Conservation (phyloP, 2,329 filamentous ascomycete species). For the Beauveria varroae region DNA sequence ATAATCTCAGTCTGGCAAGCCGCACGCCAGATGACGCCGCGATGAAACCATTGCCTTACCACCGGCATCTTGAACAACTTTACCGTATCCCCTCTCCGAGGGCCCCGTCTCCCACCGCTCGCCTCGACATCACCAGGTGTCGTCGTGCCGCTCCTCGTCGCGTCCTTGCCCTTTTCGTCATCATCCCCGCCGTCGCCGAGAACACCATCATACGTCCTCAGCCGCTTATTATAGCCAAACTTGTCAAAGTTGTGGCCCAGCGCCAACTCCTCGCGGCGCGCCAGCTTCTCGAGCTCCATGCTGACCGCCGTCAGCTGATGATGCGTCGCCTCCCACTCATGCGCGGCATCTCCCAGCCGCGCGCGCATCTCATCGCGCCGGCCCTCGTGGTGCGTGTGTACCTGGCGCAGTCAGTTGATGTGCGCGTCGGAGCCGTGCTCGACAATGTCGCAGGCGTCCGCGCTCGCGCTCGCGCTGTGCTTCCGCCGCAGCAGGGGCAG, state of each 20-base stretch:
- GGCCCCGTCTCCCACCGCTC: slow-evolving; percentile 21
- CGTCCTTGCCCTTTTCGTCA: slow-evolving; percentile 13
- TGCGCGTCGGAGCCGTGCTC: slow-evolving; percentile 47
- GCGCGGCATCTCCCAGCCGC: slow-evolving; percentile 42
- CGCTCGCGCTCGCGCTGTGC: slow-evolving; percentile 26
- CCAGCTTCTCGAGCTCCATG: slow-evolving; percentile 45
- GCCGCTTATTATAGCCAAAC: slow-evolving; percentile 53
- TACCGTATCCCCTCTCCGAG: slow-evolving; percentile 32
- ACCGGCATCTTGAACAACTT: slow-evolving; percentile 52
- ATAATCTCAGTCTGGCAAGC: slow-evolving; percentile 52
- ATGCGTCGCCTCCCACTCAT: slow-evolving; percentile 49
- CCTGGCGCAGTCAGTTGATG: slow-evolving; percentile 36
- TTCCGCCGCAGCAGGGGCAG: slow-evolving; percentile 37
- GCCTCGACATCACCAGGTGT: slow-evolving; percentile 16
- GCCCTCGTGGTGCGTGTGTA: slow-evolving; percentile 45
- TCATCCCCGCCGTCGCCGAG: background rate
- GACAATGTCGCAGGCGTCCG: slow-evolving; percentile 44
- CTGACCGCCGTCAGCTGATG: slow-evolving; percentile 44
- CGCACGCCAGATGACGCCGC: slow-evolving; percentile 55
- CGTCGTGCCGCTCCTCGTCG: slow-evolving; percentile 16
- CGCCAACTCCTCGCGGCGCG: slow-evolving; percentile 40
- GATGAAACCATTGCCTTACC: slow-evolving; percentile 59
- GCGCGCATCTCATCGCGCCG: slow-evolving; percentile 38
- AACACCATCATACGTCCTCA: slow-evolving; percentile 38
- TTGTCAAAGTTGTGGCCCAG: slow-evolving; percentile 55